Percentiles rank a stretch among this genome's conserved stretches.
phyloP scores from a whole-genome alignment of 148 eudicot species.

The Fallopia convolvulus region DNA sequence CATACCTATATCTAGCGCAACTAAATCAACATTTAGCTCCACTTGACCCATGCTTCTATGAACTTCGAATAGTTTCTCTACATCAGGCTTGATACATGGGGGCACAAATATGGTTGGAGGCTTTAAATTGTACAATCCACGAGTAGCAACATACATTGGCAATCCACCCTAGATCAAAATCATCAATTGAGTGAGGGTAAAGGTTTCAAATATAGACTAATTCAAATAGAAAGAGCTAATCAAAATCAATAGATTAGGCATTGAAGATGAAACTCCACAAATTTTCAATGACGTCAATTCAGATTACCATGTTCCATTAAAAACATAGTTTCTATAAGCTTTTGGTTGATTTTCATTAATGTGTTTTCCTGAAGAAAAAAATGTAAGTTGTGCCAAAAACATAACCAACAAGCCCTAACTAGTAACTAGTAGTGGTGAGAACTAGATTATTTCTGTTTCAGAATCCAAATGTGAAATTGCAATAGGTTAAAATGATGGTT shows the following conservation, averaged over 20 bases:
- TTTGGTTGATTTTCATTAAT: not conserved
- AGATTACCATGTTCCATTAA: not conserved
- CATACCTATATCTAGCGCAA: slow-evolving; percentile 84
- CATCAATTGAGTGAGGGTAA: not conserved
- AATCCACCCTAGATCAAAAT: slow-evolving; percentile 73
- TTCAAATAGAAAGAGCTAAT: not conserved
- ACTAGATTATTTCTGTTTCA: not conserved
- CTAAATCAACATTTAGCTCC: slow-evolving; percentile 76
- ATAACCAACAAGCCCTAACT: not conserved
- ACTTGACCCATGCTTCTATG: slow-evolving; percentile 86
- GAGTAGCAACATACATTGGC: slow-evolving; percentile 95
- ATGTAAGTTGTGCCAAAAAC: not conserved
- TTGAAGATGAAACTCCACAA: not conserved
- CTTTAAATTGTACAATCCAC: slow-evolving; percentile 74
- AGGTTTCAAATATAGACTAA: not conserved
- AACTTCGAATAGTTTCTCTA: slow-evolving; percentile 72
- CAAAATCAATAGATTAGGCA: not conserved
- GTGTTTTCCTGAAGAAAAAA: no score
- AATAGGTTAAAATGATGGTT: not conserved
- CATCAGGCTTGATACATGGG: slow-evolving; percentile 82
- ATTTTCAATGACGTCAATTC: not conserved
- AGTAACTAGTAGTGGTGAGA: not conserved
- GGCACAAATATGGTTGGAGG: slow-evolving; percentile 90
- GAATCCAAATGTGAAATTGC: not conserved
- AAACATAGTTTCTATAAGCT: not conserved